These are phyloP conservation scores for Bothriochloa decipiens DNA, from an alignment of 176 grass and related monocot genomes.

Conservation along the genomic window DNA sequence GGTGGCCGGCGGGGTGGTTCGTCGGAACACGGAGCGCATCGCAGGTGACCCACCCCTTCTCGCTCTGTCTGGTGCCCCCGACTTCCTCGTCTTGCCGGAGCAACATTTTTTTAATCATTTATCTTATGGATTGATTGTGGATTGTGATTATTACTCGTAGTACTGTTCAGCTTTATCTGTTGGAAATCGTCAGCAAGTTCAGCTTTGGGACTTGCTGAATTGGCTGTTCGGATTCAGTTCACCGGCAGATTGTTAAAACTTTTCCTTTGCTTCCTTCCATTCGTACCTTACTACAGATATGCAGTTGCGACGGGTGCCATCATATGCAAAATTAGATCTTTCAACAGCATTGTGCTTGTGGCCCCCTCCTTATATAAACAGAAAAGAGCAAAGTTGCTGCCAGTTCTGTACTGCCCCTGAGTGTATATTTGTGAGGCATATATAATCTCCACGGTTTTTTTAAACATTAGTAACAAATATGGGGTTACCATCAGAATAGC, in stretches of 20 bases:
- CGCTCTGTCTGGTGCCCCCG: not conserved
- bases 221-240: not conserved
- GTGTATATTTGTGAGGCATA: not conserved
- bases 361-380: not conserved
- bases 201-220: not conserved
- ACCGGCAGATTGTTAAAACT: no score
- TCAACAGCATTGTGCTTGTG: not conserved
- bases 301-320: not conserved
- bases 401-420: not conserved
- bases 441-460: not conserved
- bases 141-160: not conserved
- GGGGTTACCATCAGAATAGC: not conserved
- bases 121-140: not conserved
- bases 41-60: constrained; percentile 29
- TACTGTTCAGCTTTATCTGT: not conserved
- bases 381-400: not conserved
- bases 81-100: not conserved
- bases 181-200: not conserved
- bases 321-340: not conserved
- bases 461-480: not conserved
- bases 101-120: not conserved
- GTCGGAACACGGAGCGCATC: constrained; percentile 46
- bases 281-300: not conserved
- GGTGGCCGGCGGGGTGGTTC: not conserved
- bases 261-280: not conserved